These are phyloP conservation scores for Dioscorea dumetorum DNA, from an alignment of 106 monocot species.

Conservation along the genomic window DNA sequence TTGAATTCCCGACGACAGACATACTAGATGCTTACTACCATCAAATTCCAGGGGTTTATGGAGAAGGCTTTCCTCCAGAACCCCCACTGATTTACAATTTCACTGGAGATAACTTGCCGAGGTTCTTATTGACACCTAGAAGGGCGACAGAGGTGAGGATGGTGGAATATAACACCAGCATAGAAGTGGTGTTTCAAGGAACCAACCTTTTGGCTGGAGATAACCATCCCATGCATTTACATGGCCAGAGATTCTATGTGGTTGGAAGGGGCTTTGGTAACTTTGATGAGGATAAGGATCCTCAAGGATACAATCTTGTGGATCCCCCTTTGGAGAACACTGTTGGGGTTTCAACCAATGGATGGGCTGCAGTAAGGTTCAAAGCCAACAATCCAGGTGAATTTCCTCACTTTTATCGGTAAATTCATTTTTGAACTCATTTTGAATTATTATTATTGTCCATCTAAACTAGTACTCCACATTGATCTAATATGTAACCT, in stretches of 20 bases:
- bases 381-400: constrained; percentile 44
- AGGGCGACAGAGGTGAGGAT: constrained; percentile 36
- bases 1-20: constrained; percentile 13
- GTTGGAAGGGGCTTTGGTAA: constrained; percentile 59
- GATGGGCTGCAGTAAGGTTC: constrained; percentile 52
- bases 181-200: constrained; percentile 68
- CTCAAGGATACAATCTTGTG: constrained; percentile 41
- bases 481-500: not conserved
- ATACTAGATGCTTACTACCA: constrained; percentile 39
- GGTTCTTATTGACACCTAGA: constrained; percentile 7
- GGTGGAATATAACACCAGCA: constrained; percentile 26
- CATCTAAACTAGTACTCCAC: too few relatives aligned
- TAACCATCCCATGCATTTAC: constrained; percentile 69
- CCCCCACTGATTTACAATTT: constrained; percentile 39
- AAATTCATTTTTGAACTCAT: not conserved
- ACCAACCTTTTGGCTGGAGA: constrained; percentile 34
- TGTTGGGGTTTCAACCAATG: constrained; percentile 32
- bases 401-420: not conserved
- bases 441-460: not conserved
- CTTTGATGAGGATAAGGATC: constrained; percentile 39
- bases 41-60: constrained; percentile 13
- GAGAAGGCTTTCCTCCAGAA: constrained; percentile 15
- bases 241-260: constrained; percentile 62
- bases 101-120: constrained; percentile 20
- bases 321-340: constrained; percentile 56